Percentiles rank a stretch among this genome's conserved stretches.
phyloP scores from a whole-genome alignment of 225 moss, liverwort and hornwort species.

The Thuidium tamariscinum region DNA sequence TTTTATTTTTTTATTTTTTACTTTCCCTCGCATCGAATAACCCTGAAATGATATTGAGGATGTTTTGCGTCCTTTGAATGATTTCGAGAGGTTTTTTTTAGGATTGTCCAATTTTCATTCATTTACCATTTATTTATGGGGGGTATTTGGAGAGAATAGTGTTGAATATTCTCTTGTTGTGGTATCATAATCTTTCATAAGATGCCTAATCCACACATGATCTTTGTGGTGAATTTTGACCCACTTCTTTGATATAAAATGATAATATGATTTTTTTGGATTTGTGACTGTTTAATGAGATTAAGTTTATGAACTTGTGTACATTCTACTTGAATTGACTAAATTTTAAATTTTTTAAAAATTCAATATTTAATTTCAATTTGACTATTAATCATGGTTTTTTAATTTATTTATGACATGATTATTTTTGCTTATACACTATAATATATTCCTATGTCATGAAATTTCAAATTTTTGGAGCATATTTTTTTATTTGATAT shows the following conservation, averaged over 20 bases:
- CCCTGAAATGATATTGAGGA: neutral
- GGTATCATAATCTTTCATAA: neutral
- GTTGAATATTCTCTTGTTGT: neutral
- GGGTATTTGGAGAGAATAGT: neutral
- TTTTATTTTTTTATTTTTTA: neutral
- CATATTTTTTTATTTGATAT: neutral
- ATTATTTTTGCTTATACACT: neutral
- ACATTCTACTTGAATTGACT: neutral
- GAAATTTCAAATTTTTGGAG: neutral
- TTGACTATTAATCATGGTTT: neutral
- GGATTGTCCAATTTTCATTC: no score
- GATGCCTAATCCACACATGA: neutral
- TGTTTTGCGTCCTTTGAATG: no score
- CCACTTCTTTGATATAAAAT: neutral
- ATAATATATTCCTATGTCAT: neutral
- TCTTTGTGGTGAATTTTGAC: neutral
- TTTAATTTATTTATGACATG: neutral
- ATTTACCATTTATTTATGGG: no score
- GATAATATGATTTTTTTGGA: neutral
- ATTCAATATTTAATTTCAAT: neutral
- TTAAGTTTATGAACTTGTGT: neutral
- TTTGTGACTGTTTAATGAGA: neutral
- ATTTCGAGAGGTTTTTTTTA: neutral
- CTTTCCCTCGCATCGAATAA: neutral
- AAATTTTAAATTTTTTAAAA: neutral